Evolutionary conservation across 768 basidiomycete genomes (phyloP).

Genomic region (Tylopilus sp.): DNA sequence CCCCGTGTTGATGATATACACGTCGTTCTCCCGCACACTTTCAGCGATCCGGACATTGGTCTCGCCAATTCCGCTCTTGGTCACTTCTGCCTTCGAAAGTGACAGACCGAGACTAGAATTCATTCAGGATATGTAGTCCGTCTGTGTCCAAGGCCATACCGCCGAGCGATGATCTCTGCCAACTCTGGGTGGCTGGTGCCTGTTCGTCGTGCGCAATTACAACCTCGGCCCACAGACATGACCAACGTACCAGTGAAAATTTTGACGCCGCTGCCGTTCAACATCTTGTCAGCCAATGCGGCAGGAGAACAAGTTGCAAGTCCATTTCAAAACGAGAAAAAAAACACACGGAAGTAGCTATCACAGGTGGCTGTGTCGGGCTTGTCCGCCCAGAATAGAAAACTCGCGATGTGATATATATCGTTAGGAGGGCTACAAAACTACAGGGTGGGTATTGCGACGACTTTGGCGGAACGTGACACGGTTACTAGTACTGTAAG

Average conservation of each 20-base stretch:
- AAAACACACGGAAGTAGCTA: constrained; percentile 11
- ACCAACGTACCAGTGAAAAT: constrained; percentile 50
- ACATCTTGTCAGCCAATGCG: constrained; percentile 35
- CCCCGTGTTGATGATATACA: constrained; percentile 97
- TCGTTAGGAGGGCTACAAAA: constrained; percentile 29
- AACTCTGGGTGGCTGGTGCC: constrained; percentile 96
- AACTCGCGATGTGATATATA: background rate
- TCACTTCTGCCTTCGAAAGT: constrained; percentile 83
- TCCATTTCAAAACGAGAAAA: constrained; percentile 10
- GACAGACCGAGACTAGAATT: constrained; percentile 78
- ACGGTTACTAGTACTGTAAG: constrained; percentile 34
- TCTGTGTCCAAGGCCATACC: constrained; percentile 45
- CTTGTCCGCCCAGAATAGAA: background rate
- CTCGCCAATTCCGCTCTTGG: constrained; percentile 87
- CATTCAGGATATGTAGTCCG: constrained; percentile 23
- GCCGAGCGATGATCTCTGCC: constrained; percentile 88
- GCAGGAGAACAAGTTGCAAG: constrained; percentile 9
- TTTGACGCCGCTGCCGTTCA: constrained; percentile 57
- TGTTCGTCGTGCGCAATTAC: constrained; percentile 29
- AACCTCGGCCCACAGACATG: background rate
- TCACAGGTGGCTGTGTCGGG: constrained; percentile 18
- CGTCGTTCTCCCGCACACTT: constrained; percentile 96
- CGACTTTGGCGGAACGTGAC: constrained; percentile 21
- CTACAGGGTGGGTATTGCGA: constrained; percentile 37
- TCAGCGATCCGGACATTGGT: constrained; percentile 89